Conservation (phyloP, 2,329 filamentous ascomycete species). For the Sclerotinia trifoliorum region DNA sequence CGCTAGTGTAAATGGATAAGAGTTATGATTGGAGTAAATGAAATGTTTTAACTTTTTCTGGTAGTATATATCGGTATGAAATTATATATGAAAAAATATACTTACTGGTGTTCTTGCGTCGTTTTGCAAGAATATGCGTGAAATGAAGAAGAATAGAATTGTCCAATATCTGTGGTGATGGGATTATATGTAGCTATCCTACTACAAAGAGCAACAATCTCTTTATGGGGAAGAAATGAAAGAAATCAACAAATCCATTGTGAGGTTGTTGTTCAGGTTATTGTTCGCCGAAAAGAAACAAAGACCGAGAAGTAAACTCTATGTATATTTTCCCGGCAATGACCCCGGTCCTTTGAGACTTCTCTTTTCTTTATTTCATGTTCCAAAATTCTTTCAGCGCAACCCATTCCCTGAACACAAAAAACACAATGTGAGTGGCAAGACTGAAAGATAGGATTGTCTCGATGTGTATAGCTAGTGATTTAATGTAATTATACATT, state of each 20-base stretch:
- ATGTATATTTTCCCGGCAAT: neutral
- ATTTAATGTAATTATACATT: neutral
- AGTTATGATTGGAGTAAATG: neutral
- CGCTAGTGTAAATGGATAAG: neutral
- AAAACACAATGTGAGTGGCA: neutral
- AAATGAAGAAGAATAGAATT: constrained; percentile 10
- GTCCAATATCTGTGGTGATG: neutral
- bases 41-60: neutral
- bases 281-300: neutral
- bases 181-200: neutral
- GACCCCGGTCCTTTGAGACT: neutral
- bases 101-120: neutral
- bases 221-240: neutral
- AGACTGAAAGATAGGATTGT: neutral
- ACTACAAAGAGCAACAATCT: neutral
- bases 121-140: neutral
- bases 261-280: neutral
- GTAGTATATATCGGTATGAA: neutral
- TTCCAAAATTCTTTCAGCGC: neutral
- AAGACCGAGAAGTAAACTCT: no score
- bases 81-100: neutral
- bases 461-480: neutral
- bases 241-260: neutral
- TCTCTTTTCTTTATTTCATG: neutral
- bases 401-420: neutral